Percentiles rank a stretch among this genome's conserved stretches.
Evolutionary conservation across 2,329 filamentous ascomycete genomes (phyloP).

Genomic region (Neofusicoccum laricinum): DNA sequence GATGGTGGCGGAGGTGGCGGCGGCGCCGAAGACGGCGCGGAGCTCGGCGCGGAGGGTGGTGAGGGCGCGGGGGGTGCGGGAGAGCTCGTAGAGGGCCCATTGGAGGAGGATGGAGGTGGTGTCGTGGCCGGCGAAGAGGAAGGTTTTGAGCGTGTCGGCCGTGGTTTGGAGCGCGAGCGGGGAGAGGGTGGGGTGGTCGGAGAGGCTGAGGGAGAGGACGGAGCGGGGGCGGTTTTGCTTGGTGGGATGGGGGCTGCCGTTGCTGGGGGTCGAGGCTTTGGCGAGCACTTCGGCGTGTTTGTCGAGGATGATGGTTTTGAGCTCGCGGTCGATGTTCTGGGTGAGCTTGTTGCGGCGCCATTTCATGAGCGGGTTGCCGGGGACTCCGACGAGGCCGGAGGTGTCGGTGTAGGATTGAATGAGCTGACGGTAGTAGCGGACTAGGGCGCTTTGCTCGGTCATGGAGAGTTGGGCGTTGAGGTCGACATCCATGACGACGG

Average conservation of each 20-base stretch:
- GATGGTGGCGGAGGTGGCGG: neutral
- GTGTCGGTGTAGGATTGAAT: conserved; percentile 1
- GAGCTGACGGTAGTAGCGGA: conserved; percentile 17
- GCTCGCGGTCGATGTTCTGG: conserved; percentile 15
- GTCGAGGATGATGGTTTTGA: conserved; percentile 22
- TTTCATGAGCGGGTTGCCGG: neutral
- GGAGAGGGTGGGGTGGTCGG: conserved; percentile 16
- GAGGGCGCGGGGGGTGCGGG: conserved; percentile 14
- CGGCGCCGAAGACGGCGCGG: conserved; percentile 29
- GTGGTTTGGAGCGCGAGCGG: conserved; percentile 17
- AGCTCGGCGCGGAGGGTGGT: conserved; percentile 27
- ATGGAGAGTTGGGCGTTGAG: neutral
- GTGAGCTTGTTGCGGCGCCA: conserved; percentile 17
- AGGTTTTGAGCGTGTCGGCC: conserved; percentile 24
- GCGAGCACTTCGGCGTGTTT: conserved; percentile 17
- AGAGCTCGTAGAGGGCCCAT: conserved; percentile 21
- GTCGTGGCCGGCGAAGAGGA: conserved; percentile 37
- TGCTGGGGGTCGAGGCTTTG: neutral
- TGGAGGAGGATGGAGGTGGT: conserved; percentile 26
- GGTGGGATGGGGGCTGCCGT: neutral
- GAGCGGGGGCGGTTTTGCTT: neutral
- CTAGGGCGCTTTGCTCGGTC: neutral
- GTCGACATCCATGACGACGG: conserved; percentile 6
- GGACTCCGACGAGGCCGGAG: neutral
- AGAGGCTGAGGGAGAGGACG: conserved; percentile 5